Conservation (phyloP, 371 early-diverging fungal genomes). For the Mortierella sp. region DNA sequence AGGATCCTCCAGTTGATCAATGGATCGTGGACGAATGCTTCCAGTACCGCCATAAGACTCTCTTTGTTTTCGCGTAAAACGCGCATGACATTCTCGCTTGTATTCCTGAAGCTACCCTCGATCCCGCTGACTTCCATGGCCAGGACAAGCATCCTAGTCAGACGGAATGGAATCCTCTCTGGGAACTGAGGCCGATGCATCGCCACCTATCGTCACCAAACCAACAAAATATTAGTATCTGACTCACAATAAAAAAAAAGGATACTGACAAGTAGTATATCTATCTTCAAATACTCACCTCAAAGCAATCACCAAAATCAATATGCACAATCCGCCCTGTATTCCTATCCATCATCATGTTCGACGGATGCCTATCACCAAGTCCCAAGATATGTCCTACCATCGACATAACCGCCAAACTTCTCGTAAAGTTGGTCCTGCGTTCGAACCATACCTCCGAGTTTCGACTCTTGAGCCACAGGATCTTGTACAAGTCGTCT, state of each 20-base stretch:
- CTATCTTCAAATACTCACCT: constrained; percentile 65
- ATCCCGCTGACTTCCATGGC: constrained; percentile 98
- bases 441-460: constrained; percentile 97
- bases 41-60: constrained; percentile 97
- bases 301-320: constrained; percentile 99
- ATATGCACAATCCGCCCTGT: constrained; percentile 97
- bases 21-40: constrained; percentile 98
- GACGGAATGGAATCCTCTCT: constrained; percentile 98
- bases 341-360: constrained; percentile 94
- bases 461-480: constrained; percentile 97
- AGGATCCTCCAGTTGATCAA: constrained; percentile 92
- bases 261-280: background rate
- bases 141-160: constrained; percentile 97
- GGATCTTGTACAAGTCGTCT: constrained; percentile 89
- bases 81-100: constrained; percentile 97
- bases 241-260: background rate
- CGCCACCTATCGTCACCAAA: constrained; percentile 71
- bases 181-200: constrained; percentile 98
- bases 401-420: constrained; percentile 98
- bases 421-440: constrained; percentile 95
- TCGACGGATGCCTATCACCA: constrained; percentile 98
- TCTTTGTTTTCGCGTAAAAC: constrained; percentile 97
- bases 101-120: constrained; percentile 95
- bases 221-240: background rate
- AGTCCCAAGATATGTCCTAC: constrained; percentile 98